These are phyloP conservation scores for Leptographium radiaticola DNA, from an alignment of 2,329 filamentous ascomycete genomes.

Conservation along the genomic window DNA sequence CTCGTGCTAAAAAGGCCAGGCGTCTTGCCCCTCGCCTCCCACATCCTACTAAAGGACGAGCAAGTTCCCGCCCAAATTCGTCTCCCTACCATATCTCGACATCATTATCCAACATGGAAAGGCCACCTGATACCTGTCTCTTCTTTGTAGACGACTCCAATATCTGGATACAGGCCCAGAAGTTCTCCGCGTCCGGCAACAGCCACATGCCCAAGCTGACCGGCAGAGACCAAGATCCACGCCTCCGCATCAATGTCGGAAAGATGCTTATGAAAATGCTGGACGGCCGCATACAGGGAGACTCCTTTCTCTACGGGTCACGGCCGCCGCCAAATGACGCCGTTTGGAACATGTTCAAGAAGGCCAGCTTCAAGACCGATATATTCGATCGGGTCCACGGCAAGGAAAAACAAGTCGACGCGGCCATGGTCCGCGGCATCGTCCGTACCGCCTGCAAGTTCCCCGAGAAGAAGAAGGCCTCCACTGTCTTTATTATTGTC, in stretches of 20 bases:
- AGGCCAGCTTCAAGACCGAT: constrained; percentile 9
- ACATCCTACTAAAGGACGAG: no score
- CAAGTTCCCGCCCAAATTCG: no score
- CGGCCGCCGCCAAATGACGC: constrained; percentile 15
- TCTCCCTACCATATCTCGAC: no score
- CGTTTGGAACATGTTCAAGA: constrained; percentile 12
- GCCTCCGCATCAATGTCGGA: constrained; percentile 5
- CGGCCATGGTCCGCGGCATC: constrained; percentile 12
- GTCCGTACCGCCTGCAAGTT: constrained; percentile 6
- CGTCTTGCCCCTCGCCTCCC: no score
- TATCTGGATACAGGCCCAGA: constrained; percentile 15
- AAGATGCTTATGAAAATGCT: constrained; percentile 3
- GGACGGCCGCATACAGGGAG: constrained; percentile 7
- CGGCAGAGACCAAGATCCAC: constrained; percentile 13
- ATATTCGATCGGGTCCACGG: constrained; percentile 11
- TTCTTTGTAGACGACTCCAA: constrained; percentile 16
- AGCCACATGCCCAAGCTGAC: constrained; percentile 12
- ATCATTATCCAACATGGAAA: neutral
- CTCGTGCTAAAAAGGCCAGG: no score
- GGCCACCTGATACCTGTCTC: constrained; percentile 8
- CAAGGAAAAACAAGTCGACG: constrained; percentile 17
- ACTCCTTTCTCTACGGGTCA: constrained; percentile 15
- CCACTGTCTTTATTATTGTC: constrained; percentile 13
- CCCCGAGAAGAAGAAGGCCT: neutral
- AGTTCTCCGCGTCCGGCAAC: constrained; percentile 12